Evolutionary conservation across 192 early-diverging fungal genomes (phyloP).

Genomic region (Backusella tarrabulga): DNA sequence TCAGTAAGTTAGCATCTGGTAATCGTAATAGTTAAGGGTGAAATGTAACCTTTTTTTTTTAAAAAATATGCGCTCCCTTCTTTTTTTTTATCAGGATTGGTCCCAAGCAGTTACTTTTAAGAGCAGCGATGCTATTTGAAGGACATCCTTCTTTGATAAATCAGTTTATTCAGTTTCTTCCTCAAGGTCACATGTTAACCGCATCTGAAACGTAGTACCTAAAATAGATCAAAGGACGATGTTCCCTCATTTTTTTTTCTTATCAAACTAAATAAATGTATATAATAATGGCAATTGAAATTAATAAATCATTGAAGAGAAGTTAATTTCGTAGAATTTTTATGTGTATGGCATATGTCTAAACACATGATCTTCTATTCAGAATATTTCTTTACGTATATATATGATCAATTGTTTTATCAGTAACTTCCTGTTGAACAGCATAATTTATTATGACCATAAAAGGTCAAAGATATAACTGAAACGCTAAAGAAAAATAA

Average conservation of each 20-base stretch:
- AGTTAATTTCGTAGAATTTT: background rate
- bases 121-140: background rate
- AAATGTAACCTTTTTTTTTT: background rate
- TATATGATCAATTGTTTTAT: background rate
- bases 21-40: background rate
- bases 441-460: background rate
- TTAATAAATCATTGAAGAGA: background rate
- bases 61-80: background rate
- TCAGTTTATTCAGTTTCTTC: background rate
- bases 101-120: background rate
- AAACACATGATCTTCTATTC: background rate
- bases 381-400: background rate
- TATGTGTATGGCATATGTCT: background rate
- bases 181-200: background rate
- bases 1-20: background rate
- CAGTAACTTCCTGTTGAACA: background rate
- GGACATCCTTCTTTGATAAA: background rate
- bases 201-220: slow-evolving; percentile 3
- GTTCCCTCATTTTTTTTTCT: background rate
- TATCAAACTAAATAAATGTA: background rate
- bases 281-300: background rate
- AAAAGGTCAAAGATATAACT: background rate
- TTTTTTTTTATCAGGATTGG: background rate
- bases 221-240: background rate
- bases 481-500: background rate